Evolutionary conservation across 2,329 filamentous ascomycete species (phyloP).

Genomic region (Paramyrothecium sp.): DNA sequence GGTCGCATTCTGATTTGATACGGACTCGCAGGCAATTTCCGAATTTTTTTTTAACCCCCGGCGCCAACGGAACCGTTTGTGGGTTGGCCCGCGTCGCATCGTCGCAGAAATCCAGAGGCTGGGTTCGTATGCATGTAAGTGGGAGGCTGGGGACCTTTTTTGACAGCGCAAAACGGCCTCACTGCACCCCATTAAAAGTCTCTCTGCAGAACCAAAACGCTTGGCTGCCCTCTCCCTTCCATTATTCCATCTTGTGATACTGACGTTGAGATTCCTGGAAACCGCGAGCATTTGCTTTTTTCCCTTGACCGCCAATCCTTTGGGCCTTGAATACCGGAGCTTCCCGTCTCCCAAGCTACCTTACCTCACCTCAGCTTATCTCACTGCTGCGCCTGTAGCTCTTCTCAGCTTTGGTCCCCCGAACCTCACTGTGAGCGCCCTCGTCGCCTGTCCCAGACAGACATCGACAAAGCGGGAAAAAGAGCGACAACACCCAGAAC

Average conservation of each 20-base stretch:
- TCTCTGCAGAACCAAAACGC: constrained; percentile 26
- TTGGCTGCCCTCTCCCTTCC: constrained; percentile 14
- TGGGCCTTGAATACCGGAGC: too few relatives aligned
- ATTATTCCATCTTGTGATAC: constrained; percentile 4
- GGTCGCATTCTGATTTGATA: not conserved
- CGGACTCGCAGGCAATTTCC: not conserved
- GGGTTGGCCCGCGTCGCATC: constrained; percentile 7
- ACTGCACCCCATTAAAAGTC: constrained; percentile 23
- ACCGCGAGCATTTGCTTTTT: too few relatives aligned
- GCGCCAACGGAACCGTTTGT: not conserved
- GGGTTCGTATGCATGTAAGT: constrained; percentile 24
- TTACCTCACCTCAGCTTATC: too few relatives aligned
- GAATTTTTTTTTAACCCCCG: not conserved
- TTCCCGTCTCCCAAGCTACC: too few relatives aligned
- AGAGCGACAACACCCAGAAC: constrained; percentile 7
- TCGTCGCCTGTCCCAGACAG: too few relatives aligned
- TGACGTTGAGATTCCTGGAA: constrained; percentile 4
- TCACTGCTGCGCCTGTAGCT: too few relatives aligned
- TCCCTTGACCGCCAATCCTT: too few relatives aligned
- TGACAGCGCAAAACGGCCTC: constrained; percentile 10
- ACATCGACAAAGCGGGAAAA: not conserved
- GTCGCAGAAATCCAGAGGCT: constrained; percentile 24
- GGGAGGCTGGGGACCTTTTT: constrained; percentile 30
- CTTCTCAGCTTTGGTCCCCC: too few relatives aligned
- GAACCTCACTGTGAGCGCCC: too few relatives aligned